Percentiles rank a stretch among this genome's conserved stretches.
These are phyloP conservation scores for Coemansia sp. DNA, from an alignment of 192 early-diverging fungal genomes.

Conservation along the genomic window DNA sequence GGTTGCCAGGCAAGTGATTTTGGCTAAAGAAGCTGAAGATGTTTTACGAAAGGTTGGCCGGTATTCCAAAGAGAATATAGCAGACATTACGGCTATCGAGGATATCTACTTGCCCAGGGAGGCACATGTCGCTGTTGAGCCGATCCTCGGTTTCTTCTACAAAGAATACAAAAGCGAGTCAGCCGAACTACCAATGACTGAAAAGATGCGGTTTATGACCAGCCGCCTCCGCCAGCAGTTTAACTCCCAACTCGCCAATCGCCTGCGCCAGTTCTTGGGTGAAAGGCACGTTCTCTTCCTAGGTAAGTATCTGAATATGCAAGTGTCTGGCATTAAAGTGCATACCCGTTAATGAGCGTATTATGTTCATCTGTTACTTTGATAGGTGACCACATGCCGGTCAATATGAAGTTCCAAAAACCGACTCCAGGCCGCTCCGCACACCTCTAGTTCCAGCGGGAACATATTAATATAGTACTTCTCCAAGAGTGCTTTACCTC, in stretches of 20 bases:
- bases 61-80: background rate
- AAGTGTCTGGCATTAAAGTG: background rate
- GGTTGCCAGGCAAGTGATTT: background rate
- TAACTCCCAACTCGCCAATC: background rate
- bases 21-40: background rate
- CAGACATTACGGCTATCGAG: background rate
- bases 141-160: background rate
- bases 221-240: background rate
- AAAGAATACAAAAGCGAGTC: background rate
- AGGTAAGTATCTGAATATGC: background rate
- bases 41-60: background rate
- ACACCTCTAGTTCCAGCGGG: background rate
- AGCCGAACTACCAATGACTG: background rate
- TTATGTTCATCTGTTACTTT: too few relatives aligned
- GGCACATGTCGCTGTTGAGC: background rate
- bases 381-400: background rate
- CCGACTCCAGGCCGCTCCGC: too few relatives aligned
- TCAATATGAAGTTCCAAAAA: background rate
- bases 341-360: too few relatives aligned
- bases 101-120: background rate
- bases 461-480: background rate
- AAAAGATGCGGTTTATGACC: background rate
- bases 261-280: background rate
- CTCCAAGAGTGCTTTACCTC: background rate
- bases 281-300: background rate